Evolutionary conservation across 139 green algal genomes (phyloP).

Genomic region (Haematococcus lacustris): DNA sequence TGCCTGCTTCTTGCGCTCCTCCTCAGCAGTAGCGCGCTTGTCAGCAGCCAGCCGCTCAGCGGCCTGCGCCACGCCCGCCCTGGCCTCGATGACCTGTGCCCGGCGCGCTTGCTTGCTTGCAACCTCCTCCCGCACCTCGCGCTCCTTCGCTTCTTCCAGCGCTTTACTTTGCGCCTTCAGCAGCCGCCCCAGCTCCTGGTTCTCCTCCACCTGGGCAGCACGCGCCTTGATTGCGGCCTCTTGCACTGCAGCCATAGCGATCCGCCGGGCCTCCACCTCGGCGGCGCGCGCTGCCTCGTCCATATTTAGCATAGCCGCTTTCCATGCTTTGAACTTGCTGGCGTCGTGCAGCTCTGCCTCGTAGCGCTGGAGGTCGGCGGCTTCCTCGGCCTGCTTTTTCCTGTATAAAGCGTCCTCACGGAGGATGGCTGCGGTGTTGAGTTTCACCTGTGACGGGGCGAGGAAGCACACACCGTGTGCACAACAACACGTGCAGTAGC

Average conservation of each 20-base stretch:
- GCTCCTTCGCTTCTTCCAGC: slow-evolving; percentile 29
- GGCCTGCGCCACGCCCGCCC: slow-evolving; percentile 26
- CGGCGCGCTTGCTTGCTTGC: slow-evolving; percentile 24
- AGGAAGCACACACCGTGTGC: too few relatives aligned
- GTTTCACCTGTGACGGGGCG: slow-evolving; percentile 44
- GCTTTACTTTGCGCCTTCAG: slow-evolving; percentile 10
- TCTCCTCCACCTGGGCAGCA: neutral
- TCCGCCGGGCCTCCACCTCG: slow-evolving; percentile 23
- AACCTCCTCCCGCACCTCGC: slow-evolving; percentile 34
- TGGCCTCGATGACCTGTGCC: slow-evolving; percentile 34
- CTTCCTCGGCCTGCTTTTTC: slow-evolving; percentile 62
- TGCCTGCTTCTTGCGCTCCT: slow-evolving; percentile 12
- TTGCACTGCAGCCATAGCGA: slow-evolving; percentile 8
- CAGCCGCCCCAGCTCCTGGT: neutral
- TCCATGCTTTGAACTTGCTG: neutral
- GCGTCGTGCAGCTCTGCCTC: slow-evolving; percentile 59
- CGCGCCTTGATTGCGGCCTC: neutral
- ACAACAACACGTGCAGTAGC: too few relatives aligned
- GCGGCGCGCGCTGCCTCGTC: slow-evolving; percentile 30
- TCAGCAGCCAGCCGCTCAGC: slow-evolving; percentile 26
- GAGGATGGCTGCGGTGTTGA: slow-evolving; percentile 71
- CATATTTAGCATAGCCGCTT: neutral
- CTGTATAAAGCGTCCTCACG: slow-evolving; percentile 68
- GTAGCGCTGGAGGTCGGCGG: slow-evolving; percentile 48
- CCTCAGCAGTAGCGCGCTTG: slow-evolving; percentile 8